Percentiles rank a stretch among this genome's conserved stretches.
Conservation (phyloP, 495 filamentous ascomycete genomes). For the Astrocystis sublimbata region DNA sequence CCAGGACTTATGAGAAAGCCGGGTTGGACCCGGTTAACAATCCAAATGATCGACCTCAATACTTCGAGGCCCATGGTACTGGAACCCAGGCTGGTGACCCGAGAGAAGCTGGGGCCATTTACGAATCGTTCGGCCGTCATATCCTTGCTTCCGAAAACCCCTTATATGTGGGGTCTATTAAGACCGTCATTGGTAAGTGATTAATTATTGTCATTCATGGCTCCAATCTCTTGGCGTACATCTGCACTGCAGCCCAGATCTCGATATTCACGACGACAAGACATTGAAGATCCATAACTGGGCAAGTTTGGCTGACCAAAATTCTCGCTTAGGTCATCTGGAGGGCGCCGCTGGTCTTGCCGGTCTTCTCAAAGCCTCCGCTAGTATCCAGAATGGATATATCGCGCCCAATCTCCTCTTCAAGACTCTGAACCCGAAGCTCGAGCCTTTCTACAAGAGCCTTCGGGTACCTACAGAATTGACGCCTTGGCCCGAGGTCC, state of each 20-base stretch:
- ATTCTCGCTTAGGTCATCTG: conserved; percentile 36
- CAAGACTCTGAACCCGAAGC: conserved; percentile 42
- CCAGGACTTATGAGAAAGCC: conserved; percentile 39
- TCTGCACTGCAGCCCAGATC: neutral
- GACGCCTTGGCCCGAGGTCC: conserved; percentile 2
- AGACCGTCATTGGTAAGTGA: conserved; percentile 22
- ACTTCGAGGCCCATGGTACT: conserved; percentile 22
- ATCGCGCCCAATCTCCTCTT: conserved; percentile 38
- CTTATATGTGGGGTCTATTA: conserved; percentile 49
- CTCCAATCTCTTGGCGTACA: neutral
- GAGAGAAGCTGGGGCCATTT: conserved; percentile 38
- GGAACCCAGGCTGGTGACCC: conserved; percentile 39
- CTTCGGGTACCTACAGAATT: neutral
- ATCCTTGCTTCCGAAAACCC: neutral
- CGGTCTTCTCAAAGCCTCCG: conserved; percentile 46
- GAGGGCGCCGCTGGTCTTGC: conserved; percentile 49
- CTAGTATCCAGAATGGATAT: conserved; percentile 45
- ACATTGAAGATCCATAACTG: neutral
- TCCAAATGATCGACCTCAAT: conserved; percentile 1
- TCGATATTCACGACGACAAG: neutral
- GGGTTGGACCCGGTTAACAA: conserved; percentile 28
- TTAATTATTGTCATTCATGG: too few species aligned
- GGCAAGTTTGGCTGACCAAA: neutral
- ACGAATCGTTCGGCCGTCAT: neutral
- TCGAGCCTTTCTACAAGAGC: conserved; percentile 14